These are phyloP conservation scores for Penicillium cosmopolitanum DNA, from an alignment of 495 filamentous ascomycete genomes.

Conservation along the genomic window DNA sequence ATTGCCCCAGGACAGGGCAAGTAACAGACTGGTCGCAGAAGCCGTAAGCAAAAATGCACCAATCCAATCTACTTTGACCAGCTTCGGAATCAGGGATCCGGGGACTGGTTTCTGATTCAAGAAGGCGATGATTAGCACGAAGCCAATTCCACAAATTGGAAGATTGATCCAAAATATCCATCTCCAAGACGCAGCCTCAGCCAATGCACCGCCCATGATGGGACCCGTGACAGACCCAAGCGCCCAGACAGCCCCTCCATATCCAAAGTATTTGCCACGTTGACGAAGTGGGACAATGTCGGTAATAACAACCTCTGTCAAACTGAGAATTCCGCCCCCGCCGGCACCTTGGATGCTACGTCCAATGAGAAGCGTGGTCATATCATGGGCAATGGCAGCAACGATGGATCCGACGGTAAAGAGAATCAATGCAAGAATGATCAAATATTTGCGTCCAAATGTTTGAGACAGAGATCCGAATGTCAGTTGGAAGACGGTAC, in stretches of 20 bases:
- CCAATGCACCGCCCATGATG: slow-evolving; percentile 33
- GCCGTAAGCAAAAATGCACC: slow-evolving; percentile 19
- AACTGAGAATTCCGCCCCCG: slow-evolving; percentile 37
- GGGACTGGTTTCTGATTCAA: slow-evolving; percentile 12
- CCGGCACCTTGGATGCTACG: slow-evolving; percentile 48
- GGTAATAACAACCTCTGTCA: slow-evolving; percentile 35
- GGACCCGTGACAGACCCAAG: slow-evolving; percentile 33
- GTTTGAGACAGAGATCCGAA: slow-evolving; percentile 50
- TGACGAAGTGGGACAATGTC: slow-evolving; percentile 38
- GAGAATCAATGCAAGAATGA: slow-evolving; percentile 31
- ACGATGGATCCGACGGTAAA: slow-evolving; percentile 45
- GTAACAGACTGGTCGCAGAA: slow-evolving; percentile 34
- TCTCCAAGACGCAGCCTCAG: slow-evolving; percentile 29
- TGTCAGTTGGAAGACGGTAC: slow-evolving; percentile 57
- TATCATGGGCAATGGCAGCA: slow-evolving; percentile 38
- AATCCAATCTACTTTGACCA: slow-evolving; percentile 38
- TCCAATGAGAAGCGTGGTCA: slow-evolving; percentile 40
- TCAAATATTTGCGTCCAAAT: slow-evolving; percentile 43
- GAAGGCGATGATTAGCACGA: slow-evolving; percentile 19
- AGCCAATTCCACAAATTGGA: slow-evolving; percentile 24
- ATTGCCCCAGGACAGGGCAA: slow-evolving; percentile 48
- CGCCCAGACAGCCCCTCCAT: slow-evolving; percentile 25
- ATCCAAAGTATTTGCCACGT: slow-evolving; percentile 26
- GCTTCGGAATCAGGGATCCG: slow-evolving; percentile 18
- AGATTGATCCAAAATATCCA: slow-evolving; percentile 37